Conservation (phyloP, 345 rosid genomes). For the Raphanus raphanistrum region DNA sequence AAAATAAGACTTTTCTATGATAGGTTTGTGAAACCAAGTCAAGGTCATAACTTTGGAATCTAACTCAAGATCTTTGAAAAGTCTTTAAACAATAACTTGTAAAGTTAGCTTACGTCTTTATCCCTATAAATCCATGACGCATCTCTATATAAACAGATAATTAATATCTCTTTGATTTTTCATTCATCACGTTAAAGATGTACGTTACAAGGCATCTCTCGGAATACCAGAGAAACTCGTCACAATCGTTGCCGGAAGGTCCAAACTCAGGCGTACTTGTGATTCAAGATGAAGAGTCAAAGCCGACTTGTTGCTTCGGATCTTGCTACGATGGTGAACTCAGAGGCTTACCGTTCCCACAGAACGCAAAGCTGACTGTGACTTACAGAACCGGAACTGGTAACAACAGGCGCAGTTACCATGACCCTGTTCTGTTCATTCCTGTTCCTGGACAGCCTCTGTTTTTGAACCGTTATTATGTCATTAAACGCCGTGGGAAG, state of each 20-base stretch:
- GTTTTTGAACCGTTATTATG: constrained; percentile 48
- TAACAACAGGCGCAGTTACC: neutral
- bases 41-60: neutral
- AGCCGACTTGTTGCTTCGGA: constrained; percentile 53
- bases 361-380: constrained; percentile 19
- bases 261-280: constrained; percentile 56
- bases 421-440: constrained; percentile 36
- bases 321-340: constrained; percentile 24
- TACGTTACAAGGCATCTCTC: constrained; percentile 43
- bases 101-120: neutral
- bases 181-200: constrained; percentile 2
- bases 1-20: neutral
- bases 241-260: constrained; percentile 44
- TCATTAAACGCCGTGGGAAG: constrained; percentile 4
- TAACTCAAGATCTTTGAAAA: neutral
- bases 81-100: neutral
- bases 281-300: constrained; percentile 58
- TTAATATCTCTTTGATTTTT: neutral
- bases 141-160: neutral
- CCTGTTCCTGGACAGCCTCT: constrained; percentile 53
- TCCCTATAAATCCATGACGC: neutral
- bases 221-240: constrained; percentile 40
- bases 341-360: constrained; percentile 34
- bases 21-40: constrained; percentile 1
- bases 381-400: neutral